Evolutionary conservation across 164 flowering plant genomes (phyloP), one percentile per base, ranked within the genome.

Genomic region (Chloranthus sessilifolius): DNA sequence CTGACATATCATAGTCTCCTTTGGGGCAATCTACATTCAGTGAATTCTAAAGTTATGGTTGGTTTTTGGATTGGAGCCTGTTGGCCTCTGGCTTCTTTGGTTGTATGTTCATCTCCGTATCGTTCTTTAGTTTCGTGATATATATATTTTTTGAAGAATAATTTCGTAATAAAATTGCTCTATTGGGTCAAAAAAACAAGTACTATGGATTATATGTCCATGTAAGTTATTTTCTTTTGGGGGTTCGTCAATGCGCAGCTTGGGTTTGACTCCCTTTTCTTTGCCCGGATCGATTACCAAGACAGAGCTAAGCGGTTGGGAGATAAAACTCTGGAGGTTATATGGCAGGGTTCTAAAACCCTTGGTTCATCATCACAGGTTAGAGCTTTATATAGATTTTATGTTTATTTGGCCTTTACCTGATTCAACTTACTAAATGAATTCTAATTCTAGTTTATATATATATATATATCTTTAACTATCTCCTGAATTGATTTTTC

Each of bases 231-330:
- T 7, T 41, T 41, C 24, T 19, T 41, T 17, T 17, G 2, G 7
- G 55, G 30, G 11, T 11, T 15, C 35, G 7, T 5, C 4, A 8
- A 22, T 26, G 23, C 50, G 54, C 55, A 88, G 96, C 76, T 88
- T 52, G 96, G 96, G 28, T 88, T 88, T 59, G 96, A 88, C 52
- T 79, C 96, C 35, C 66, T 88, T n/a, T 82, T 71, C 63, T 88
- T 84, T 62, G 96, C 76, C n/a, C 74, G 96, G 52, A 84, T 88
- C 47, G 96, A 88, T 68, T 88, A 84, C 66, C 96, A 88, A 82
- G 98, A 92, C 55, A 66, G 94, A 67, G 84, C 74, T 27, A 83
- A 80, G 70, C 61, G 98, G 42, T 70, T 73, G 51, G 60, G 47
- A 37, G 81, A 88, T 10, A 91, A 85, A 69, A 83, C 54, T 49